These are phyloP conservation scores for Candida rishiriensis DNA, from an alignment of 805 yeast genomes.

Conservation along the genomic window DNA sequence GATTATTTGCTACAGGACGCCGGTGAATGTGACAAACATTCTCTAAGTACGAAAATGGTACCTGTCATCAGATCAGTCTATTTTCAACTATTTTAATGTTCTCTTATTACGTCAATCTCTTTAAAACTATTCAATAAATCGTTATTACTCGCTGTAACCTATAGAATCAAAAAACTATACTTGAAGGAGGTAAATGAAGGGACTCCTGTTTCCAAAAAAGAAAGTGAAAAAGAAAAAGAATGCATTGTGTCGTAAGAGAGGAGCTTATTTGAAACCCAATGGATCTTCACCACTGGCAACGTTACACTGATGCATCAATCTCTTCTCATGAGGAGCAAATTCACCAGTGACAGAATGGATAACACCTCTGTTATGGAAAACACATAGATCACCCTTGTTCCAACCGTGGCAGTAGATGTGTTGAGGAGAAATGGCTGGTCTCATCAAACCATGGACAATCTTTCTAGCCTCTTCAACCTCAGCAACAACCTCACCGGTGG, in stretches of 20 bases:
- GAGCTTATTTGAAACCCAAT: constrained; percentile 8
- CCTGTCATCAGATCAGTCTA: no score
- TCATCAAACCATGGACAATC: constrained; percentile 68
- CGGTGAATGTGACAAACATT: no score
- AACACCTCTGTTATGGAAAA: constrained; percentile 84
- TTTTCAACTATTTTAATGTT: no score
- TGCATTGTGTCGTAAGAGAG: constrained; percentile 11
- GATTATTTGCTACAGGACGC: no score
- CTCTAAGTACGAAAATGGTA: no score
- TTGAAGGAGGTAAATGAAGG: no score
- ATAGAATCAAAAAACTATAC: no score
- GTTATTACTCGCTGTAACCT: no score
- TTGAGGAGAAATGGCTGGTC: constrained; percentile 77
- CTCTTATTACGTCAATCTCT: no score
- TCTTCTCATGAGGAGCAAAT: constrained; percentile 68
- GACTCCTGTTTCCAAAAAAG: no score
- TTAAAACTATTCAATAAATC: no score
- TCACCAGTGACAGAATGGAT: constrained; percentile 94
- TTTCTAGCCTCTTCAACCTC: constrained; percentile 72
- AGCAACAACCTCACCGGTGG: constrained; percentile 55
- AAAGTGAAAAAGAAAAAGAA: background rate
- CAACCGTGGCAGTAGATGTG: constrained; percentile 78
- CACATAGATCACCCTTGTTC: constrained; percentile 79
- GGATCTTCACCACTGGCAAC: constrained; percentile 82
- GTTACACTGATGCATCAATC: constrained; percentile 93